A percentile compares a stretch with the other conserved stretches of the same genome.
Evolutionary conservation across 2,329 filamentous ascomycete genomes (phyloP).

Genomic region (Fusarium siculi): DNA sequence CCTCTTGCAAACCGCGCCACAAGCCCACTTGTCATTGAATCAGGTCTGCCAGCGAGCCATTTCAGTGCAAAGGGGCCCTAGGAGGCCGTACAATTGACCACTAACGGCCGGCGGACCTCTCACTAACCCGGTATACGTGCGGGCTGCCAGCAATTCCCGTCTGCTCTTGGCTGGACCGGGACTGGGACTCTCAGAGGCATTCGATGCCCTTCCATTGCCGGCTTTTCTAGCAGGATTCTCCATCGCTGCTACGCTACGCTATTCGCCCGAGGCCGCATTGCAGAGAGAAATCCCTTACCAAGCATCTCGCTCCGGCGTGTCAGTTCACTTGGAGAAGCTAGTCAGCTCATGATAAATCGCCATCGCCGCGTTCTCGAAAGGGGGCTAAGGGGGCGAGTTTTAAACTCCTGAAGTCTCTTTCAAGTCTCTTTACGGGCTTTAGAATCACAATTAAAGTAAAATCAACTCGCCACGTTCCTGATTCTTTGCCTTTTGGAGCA

Average conservation of each 20-base stretch:
- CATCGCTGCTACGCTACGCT: conserved; percentile 26
- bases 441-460: conserved; percentile 19
- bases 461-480: conserved; percentile 27
- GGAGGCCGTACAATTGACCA: conserved; percentile 27
- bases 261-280: conserved; percentile 30
- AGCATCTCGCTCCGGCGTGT: conserved; percentile 35
- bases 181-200: conserved; percentile 12
- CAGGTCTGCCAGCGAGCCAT: conserved; percentile 19
- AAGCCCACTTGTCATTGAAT: conserved; percentile 29
- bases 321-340: conserved; percentile 35
- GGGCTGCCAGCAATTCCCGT: conserved; percentile 16
- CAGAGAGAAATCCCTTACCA: conserved; percentile 34
- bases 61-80: conserved; percentile 29
- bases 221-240: conserved; percentile 28
- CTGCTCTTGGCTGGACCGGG: conserved; percentile 18
- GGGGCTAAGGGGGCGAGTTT: conserved; percentile 35
- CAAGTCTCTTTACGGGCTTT: conserved; percentile 7
- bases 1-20: conserved; percentile 35
- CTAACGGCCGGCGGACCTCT: conserved; percentile 23
- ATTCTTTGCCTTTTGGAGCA: conserved; percentile 28
- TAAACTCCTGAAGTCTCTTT: background rate
- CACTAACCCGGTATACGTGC: conserved; percentile 37
- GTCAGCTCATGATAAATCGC: conserved; percentile 44
- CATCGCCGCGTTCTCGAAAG: conserved; percentile 36
- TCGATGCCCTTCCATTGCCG: conserved; percentile 43